Conservation (phyloP, 257 asterid species). For the Solanum neorickii region DNA sequence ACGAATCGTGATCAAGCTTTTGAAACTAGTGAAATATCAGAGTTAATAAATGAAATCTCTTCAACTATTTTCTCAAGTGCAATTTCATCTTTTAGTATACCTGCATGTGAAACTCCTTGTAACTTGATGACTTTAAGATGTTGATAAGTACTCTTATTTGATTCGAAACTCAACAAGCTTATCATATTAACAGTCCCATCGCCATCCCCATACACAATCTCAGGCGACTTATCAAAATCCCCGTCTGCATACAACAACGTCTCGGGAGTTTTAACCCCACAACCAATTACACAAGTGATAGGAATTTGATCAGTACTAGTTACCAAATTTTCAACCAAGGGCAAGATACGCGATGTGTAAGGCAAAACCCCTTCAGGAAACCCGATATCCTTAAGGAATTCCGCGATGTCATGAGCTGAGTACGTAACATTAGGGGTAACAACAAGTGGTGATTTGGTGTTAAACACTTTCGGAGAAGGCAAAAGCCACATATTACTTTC, state of each 20-base stretch:
- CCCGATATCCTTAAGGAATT: slow-evolving; percentile 58
- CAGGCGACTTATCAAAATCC: slow-evolving; percentile 53
- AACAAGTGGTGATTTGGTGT: slow-evolving; percentile 14
- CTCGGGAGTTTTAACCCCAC: slow-evolving; percentile 52
- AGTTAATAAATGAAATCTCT: slow-evolving; percentile 39
- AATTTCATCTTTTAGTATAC: slow-evolving; percentile 25
- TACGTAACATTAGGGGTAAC: slow-evolving; percentile 26
- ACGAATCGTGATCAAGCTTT: not conserved
- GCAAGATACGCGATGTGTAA: slow-evolving; percentile 42
- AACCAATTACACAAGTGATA: slow-evolving; percentile 56
- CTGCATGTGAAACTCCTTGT: slow-evolving; percentile 54
- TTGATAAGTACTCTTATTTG: slow-evolving; percentile 11
- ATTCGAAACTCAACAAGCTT: slow-evolving; percentile 52
- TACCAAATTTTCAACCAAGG: slow-evolving; percentile 31
- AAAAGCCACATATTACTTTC: slow-evolving; percentile 64
- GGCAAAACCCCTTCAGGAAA: slow-evolving; percentile 44
- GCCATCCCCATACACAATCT: slow-evolving; percentile 64
- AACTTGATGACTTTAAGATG: slow-evolving; percentile 38
- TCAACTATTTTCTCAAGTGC: slow-evolving; percentile 32
- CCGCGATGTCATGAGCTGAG: slow-evolving; percentile 24
- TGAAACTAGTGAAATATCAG: slow-evolving; percentile 8
- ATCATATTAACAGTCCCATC: slow-evolving; percentile 81
- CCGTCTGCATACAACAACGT: slow-evolving; percentile 29
- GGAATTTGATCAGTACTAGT: slow-evolving; percentile 14
- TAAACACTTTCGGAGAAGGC: slow-evolving; percentile 56